Conservation (phyloP, 177 flowering plant species). For the Vitis hybrid region DNA sequence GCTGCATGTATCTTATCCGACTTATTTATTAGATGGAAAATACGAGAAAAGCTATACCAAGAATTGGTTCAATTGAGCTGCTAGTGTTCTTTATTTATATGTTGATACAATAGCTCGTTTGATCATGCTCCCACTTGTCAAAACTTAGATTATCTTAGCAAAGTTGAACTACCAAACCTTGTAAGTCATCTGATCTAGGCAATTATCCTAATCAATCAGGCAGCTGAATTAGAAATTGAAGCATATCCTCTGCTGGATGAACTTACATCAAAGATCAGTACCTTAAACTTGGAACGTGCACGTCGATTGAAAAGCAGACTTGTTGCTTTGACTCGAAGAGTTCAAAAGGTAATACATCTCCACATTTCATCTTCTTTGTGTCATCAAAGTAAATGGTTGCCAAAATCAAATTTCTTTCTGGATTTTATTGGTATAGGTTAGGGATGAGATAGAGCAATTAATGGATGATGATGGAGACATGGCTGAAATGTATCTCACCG, state of each 20-base stretch:
- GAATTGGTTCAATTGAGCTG: no score
- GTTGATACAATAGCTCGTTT: no score
- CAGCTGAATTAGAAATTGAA: conserved; percentile 79
- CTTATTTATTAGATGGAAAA: no score
- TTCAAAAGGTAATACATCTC: conserved; percentile 63
- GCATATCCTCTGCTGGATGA: conserved; percentile 83
- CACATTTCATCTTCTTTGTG: not conserved
- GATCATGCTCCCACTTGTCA: no score
- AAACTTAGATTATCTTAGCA: no score
- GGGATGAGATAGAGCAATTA: conserved; percentile 88
- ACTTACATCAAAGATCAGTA: conserved; percentile 79
- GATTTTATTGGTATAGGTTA: conserved; percentile 45
- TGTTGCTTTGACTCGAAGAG: conserved; percentile 79
- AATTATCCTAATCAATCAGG: conserved; percentile 31
- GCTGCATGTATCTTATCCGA: no score
- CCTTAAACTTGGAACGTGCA: conserved; percentile 67
- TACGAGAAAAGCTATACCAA: no score
- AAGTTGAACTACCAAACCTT: no score
- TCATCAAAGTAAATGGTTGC: not conserved
- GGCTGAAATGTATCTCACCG: conserved; percentile 91
- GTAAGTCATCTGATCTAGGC: conserved; percentile 1
- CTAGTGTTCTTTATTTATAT: no score
- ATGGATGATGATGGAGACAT: conserved; percentile 94
- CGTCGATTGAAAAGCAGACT: conserved; percentile 82
- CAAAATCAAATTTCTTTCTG: not conserved